phyloP scores from a whole-genome alignment of 2,329 filamentous ascomycete species.

The Phialophora expanda region DNA sequence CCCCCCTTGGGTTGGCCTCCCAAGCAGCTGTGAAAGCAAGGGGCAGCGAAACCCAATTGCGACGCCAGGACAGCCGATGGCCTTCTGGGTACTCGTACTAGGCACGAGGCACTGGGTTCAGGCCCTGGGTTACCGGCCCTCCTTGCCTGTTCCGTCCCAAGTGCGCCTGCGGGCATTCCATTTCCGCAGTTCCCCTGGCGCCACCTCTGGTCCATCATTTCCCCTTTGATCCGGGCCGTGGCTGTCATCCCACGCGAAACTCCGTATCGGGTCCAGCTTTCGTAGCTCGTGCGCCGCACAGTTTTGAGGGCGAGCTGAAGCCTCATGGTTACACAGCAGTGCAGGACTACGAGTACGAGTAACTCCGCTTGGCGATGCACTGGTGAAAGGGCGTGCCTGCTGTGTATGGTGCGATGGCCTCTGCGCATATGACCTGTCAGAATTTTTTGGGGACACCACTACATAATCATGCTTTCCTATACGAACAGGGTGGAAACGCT shows the following conservation, averaged over 20 bases:
- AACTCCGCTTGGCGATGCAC: too few relatives aligned
- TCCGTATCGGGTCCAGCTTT: not conserved
- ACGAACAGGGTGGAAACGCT: not conserved
- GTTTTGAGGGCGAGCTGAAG: not conserved
- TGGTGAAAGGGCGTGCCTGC: too few relatives aligned
- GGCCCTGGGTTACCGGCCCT: conserved; percentile 37
- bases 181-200: conserved; percentile 13
- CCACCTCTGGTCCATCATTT: conserved; percentile 1
- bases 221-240: not conserved
- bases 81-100: too few relatives aligned
- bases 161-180: not conserved
- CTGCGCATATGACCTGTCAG: not conserved
- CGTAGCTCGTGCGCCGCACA: not conserved
- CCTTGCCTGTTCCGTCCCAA: conserved; percentile 40
- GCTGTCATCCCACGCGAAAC: not conserved
- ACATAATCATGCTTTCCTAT: not conserved
- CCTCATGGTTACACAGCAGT: too few relatives aligned
- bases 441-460: not conserved
- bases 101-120: too few relatives aligned
- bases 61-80: not conserved
- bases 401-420: too few relatives aligned
- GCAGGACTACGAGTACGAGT: too few relatives aligned
- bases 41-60: not conserved
- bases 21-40: not conserved
- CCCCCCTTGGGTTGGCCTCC: too few relatives aligned